Percentiles rank a stretch among this genome's conserved stretches.
These are phyloP conservation scores for Wickerhamiella hasegawae DNA, from an alignment of 805 yeast genomes.

Conservation along the genomic window DNA sequence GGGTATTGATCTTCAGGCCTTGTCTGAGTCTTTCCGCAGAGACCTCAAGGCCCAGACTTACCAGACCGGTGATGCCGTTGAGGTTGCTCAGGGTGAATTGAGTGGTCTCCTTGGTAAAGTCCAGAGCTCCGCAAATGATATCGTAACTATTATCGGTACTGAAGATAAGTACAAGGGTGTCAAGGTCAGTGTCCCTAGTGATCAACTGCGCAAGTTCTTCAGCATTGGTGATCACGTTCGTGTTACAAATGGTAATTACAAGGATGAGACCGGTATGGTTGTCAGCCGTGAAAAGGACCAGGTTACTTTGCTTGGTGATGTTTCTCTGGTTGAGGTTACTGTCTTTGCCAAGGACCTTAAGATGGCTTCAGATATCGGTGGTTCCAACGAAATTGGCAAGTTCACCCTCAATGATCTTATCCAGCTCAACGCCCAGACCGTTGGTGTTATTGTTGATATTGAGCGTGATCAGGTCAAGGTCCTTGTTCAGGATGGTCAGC, in stretches of 20 bases:
- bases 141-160: constrained; percentile 33
- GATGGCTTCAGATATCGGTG: constrained; percentile 78
- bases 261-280: constrained; percentile 90
- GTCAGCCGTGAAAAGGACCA: constrained; percentile 68
- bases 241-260: constrained; percentile 77
- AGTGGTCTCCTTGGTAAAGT: constrained; percentile 77
- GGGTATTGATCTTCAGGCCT: constrained; percentile 73
- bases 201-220: constrained; percentile 71
- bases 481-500: constrained; percentile 67
- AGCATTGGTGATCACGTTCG: constrained; percentile 89
- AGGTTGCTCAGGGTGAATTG: constrained; percentile 85
- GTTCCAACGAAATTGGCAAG: constrained; percentile 53
- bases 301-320: constrained; percentile 79
- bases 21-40: constrained; percentile 72
- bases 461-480: constrained; percentile 77
- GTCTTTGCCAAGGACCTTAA: constrained; percentile 85
- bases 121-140: constrained; percentile 47
- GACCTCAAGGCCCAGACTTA: constrained; percentile 43
- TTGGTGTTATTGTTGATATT: constrained; percentile 79
- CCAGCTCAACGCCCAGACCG: constrained; percentile 67
- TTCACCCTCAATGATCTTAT: constrained; percentile 83
- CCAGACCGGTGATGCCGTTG: constrained; percentile 90
- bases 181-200: constrained; percentile 64
- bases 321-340: constrained; percentile 72
- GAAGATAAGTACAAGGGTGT: constrained; percentile 36